Evolutionary conservation across 495 filamentous ascomycete species (phyloP).

Genomic region (Gamarada debralockiae): DNA sequence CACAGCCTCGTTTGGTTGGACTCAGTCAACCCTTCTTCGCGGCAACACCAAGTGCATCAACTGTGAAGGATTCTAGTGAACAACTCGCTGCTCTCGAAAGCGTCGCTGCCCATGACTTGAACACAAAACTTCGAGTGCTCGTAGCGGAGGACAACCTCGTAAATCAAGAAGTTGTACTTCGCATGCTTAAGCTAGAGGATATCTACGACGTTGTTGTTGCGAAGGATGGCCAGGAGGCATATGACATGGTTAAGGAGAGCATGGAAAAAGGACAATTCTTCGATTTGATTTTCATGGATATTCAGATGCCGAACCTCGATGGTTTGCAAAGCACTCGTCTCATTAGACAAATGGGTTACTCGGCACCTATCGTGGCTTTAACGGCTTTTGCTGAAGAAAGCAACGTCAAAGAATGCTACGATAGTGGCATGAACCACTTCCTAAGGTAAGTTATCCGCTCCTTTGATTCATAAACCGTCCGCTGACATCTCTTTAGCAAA

Average conservation of each 20-base stretch:
- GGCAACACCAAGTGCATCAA: conserved; percentile 26
- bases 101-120: conserved; percentile 37
- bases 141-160: conserved; percentile 93
- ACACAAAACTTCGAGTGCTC: conserved; percentile 71
- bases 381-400: conserved; percentile 88
- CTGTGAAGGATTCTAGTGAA: conserved; percentile 23
- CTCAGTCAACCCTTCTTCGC: conserved; percentile 83
- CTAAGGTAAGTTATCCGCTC: conserved; percentile 28
- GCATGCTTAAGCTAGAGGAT: conserved; percentile 52
- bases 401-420: conserved; percentile 82
- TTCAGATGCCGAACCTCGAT: conserved; percentile 91
- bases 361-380: conserved; percentile 84
- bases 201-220: conserved; percentile 64
- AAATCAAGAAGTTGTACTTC: conserved; percentile 90
- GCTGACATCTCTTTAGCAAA: conserved; percentile 55
- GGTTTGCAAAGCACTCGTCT: conserved; percentile 84
- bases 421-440: conserved; percentile 72
- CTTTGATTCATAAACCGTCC: conserved; percentile 39
- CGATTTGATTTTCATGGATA: conserved; percentile 91
- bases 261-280: conserved; percentile 71
- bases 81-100: conserved; percentile 49
- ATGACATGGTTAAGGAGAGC: conserved; percentile 75
- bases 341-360: conserved; percentile 83
- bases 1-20: conserved; percentile 61
- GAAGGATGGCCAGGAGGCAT: conserved; percentile 86